These are phyloP conservation scores for Neotropicomus parvogracilis DNA, from an alignment of 1,284 basidiomycete species.

Conservation along the genomic window DNA sequence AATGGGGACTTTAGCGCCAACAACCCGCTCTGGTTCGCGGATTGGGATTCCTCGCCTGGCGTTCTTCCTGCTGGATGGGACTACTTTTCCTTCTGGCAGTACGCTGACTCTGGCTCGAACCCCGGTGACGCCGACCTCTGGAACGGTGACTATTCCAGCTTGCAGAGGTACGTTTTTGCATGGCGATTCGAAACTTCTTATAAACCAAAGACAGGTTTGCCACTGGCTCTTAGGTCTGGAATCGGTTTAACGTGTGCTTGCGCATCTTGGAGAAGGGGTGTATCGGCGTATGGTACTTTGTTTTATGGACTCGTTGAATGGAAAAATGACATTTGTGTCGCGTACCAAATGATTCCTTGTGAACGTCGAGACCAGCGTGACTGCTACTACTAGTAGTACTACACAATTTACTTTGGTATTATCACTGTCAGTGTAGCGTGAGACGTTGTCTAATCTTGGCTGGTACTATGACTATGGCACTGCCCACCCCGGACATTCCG, in stretches of 20 bases:
- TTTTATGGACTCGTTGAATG: too few species aligned
- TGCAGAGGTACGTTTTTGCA: slow-evolving; percentile 30
- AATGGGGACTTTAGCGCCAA: slow-evolving; percentile 45
- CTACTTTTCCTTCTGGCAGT: slow-evolving; percentile 63
- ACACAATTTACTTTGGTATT: too few species aligned
- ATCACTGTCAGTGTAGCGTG: too few species aligned
- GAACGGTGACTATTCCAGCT: slow-evolving; percentile 41
- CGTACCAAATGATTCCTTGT: too few species aligned
- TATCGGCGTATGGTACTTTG: too few species aligned
- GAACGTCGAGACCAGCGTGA: too few species aligned
- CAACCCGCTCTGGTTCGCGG: slow-evolving; percentile 60
- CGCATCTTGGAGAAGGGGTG: too few species aligned
- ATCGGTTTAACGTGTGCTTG: too few species aligned
- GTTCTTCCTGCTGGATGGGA: slow-evolving; percentile 55
- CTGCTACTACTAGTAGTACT: too few species aligned
- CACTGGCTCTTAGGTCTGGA: slow-evolving; percentile 9
- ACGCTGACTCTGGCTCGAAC: slow-evolving; percentile 47
- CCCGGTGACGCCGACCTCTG: slow-evolving; percentile 57
- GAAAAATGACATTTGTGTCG: too few species aligned
- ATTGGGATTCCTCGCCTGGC: slow-evolving; percentile 47
- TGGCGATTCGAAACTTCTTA: not conserved
- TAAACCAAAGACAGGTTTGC: slow-evolving; percentile 19
- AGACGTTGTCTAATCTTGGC: slow-evolving; percentile 16
- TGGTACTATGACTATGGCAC: not conserved
- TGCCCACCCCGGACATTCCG: too few species aligned